Evolutionary conservation across 495 filamentous ascomycete species (phyloP).

Genomic region (Penicillium bialowiezense): DNA sequence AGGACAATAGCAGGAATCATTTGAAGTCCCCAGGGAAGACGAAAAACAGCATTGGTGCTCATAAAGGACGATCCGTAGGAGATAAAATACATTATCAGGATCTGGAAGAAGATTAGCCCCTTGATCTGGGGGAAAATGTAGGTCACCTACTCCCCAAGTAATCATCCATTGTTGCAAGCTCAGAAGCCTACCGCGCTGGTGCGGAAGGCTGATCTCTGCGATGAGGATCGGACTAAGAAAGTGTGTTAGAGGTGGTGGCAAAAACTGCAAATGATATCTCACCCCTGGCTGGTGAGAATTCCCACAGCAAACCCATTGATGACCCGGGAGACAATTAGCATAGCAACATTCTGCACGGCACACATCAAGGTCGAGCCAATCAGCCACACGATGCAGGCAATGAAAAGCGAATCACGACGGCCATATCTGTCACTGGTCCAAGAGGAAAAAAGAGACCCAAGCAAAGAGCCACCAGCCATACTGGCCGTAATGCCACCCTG

Average conservation of each 20-base stretch:
- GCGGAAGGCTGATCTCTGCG: slow-evolving; percentile 21
- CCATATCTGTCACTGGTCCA: slow-evolving; percentile 21
- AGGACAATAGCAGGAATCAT: slow-evolving; percentile 52
- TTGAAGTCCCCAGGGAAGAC: slow-evolving; percentile 19
- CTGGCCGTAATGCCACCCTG: slow-evolving; percentile 21
- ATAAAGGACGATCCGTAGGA: slow-evolving; percentile 18
- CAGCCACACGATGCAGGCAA: slow-evolving; percentile 20
- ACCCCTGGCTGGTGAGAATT: slow-evolving; percentile 21
- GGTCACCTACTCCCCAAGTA: slow-evolving; percentile 17
- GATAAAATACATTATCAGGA: slow-evolving; percentile 24
- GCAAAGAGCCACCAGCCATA: slow-evolving; percentile 19
- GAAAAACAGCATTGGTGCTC: slow-evolving; percentile 12
- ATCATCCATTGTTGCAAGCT: slow-evolving; percentile 25
- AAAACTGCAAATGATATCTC: neutral
- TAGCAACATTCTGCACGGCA: slow-evolving; percentile 18
- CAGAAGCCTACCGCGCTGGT: slow-evolving; percentile 17
- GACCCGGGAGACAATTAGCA: slow-evolving; percentile 17
- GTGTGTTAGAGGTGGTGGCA: neutral
- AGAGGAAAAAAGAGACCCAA: slow-evolving; percentile 14
- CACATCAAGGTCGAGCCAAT: slow-evolving; percentile 21
- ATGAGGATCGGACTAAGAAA: slow-evolving; percentile 16
- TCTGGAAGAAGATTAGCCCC: slow-evolving; percentile 4
- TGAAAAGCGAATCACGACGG: slow-evolving; percentile 19
- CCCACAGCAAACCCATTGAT: slow-evolving; percentile 19
- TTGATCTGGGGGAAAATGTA: neutral